phyloP scores from a whole-genome alignment of 495 filamentous ascomycete species.

The Alectoria sarmentosa region DNA sequence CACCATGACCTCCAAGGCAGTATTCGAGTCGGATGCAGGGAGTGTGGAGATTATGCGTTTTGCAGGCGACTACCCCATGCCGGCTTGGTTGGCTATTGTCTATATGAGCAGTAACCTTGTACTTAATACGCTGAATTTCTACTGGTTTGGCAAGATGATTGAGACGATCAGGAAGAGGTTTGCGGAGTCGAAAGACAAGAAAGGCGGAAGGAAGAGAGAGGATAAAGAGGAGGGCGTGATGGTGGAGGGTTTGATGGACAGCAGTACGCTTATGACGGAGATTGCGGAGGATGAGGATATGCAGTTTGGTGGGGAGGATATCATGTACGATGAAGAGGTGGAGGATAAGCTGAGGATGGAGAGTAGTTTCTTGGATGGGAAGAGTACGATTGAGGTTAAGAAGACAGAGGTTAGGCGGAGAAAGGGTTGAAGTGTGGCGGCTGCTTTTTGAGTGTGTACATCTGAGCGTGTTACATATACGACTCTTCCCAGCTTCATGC shows the following conservation, averaged over 20 bases:
- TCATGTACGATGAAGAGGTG: slow-evolving; percentile 1
- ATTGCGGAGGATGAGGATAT: slow-evolving; percentile 27
- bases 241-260: slow-evolving; percentile 24
- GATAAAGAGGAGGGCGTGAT: slow-evolving; percentile 31
- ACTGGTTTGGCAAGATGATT: slow-evolving; percentile 98
- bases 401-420: slow-evolving; percentile 23
- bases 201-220: slow-evolving; percentile 24
- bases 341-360: background rate
- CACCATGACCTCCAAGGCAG: background rate
- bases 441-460: background rate
- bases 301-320: slow-evolving; percentile 24
- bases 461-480: background rate
- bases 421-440: slow-evolving; percentile 4
- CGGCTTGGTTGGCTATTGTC: slow-evolving; percentile 68
- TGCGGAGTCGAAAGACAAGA: slow-evolving; percentile 34
- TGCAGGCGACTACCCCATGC: slow-evolving; percentile 48
- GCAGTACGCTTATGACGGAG: slow-evolving; percentile 20
- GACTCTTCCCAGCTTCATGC: background rate
- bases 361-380: slow-evolving; percentile 12
- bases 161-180: slow-evolving; percentile 85
- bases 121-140: slow-evolving; percentile 84
- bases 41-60: slow-evolving; percentile 44
- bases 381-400: slow-evolving; percentile 15
- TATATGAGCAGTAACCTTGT: slow-evolving; percentile 74
- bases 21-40: slow-evolving; percentile 14